Conservation (phyloP, 2,329 filamentous ascomycete species). For the Neonectria neomacrospora region DNA sequence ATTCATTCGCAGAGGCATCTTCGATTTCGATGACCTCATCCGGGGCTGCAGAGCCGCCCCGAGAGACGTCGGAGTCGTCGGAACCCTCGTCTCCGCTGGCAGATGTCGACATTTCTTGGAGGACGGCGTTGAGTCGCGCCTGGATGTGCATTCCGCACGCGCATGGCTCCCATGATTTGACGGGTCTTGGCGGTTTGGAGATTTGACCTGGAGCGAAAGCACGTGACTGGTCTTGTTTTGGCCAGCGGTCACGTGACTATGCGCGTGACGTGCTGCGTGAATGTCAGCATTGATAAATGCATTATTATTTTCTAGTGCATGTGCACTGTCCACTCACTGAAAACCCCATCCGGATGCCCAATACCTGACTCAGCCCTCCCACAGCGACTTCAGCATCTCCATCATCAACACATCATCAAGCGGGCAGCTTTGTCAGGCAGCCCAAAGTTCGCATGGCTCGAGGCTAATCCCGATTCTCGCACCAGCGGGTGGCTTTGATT, state of each 20-base stretch:
- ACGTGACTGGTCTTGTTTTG: slow-evolving; percentile 1
- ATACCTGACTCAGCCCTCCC: slow-evolving; percentile 18
- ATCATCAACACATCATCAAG: slow-evolving; percentile 3
- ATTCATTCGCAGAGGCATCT: neutral
- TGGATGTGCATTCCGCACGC: slow-evolving; percentile 9
- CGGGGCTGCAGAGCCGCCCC: neutral
- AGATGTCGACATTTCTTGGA: slow-evolving; percentile 17
- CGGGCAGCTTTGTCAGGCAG: slow-evolving; percentile 20
- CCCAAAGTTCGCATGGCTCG: slow-evolving; percentile 8
- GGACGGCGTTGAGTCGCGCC: slow-evolving; percentile 9
- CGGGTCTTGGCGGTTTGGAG: neutral
- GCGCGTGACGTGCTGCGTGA: neutral
- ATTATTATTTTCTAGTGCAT: too few species aligned
- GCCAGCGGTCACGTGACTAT: neutral
- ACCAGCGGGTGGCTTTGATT: slow-evolving; percentile 11
- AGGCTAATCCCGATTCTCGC: slow-evolving; percentile 14
- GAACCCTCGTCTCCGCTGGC: slow-evolving; percentile 7
- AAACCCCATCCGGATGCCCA: slow-evolving; percentile 2
- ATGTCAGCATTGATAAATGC: neutral
- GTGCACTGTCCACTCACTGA: neutral
- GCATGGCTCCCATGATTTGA: slow-evolving; percentile 8
- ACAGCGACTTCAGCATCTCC: slow-evolving; percentile 19
- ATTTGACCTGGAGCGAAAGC: slow-evolving; percentile 14
- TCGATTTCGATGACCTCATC: neutral
- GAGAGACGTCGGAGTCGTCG: neutral